phyloP scores from a whole-genome alignment of 495 filamentous ascomycete genomes.

The Parathielavia appendiculata region DNA sequence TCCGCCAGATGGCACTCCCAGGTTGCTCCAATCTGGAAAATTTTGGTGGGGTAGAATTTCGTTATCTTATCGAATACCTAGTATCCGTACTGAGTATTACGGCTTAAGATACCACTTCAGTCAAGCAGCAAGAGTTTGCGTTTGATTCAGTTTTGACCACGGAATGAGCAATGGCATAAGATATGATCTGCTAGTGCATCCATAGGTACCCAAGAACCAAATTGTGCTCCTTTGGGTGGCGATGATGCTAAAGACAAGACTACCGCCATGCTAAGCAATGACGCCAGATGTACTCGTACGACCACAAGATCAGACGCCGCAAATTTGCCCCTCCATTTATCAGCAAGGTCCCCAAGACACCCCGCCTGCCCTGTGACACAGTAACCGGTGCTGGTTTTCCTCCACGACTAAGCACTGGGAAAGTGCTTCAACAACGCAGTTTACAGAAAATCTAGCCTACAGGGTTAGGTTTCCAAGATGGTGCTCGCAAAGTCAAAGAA shows the following conservation, averaged over 20 bases:
- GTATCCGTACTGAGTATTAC: not conserved
- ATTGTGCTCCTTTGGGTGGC: too few relatives aligned
- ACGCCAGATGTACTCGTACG: too few relatives aligned
- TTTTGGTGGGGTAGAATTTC: slow-evolving; percentile 43
- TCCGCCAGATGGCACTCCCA: not conserved
- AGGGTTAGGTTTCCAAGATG: slow-evolving; percentile 50
- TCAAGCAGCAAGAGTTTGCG: too few relatives aligned
- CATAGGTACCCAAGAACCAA: too few relatives aligned
- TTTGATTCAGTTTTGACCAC: too few relatives aligned
- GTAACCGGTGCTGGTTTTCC: not conserved
- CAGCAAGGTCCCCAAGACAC: slow-evolving; percentile 26
- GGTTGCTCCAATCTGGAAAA: slow-evolving; percentile 26
- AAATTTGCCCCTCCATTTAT: slow-evolving; percentile 47
- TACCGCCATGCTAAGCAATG: too few relatives aligned
- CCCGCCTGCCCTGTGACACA: slow-evolving; percentile 12
- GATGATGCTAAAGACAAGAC: too few relatives aligned
- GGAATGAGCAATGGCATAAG: too few relatives aligned
- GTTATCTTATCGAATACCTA: slow-evolving; percentile 33
- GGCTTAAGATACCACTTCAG: not conserved
- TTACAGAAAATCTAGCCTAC: not conserved
- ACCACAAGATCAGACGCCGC: not conserved
- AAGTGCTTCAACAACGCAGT: not conserved
- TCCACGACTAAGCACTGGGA: slow-evolving; percentile 8
- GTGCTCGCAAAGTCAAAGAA: slow-evolving; percentile 93
- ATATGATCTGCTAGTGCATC: too few relatives aligned